These are phyloP conservation scores for Nothophoma quercina DNA, from an alignment of 2,329 filamentous ascomycete genomes.

Conservation along the genomic window DNA sequence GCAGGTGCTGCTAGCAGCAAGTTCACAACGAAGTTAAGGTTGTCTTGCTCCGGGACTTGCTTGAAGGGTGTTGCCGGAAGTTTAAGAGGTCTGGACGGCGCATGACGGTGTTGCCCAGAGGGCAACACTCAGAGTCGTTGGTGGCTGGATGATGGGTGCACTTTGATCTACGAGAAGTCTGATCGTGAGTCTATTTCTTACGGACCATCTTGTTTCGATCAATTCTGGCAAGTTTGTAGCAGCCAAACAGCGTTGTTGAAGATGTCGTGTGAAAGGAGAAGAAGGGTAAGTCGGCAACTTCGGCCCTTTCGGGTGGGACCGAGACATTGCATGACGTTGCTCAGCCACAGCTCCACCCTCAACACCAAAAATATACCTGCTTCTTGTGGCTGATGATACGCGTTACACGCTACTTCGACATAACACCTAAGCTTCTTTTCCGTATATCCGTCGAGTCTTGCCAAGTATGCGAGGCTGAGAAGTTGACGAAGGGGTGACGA, in stretches of 20 bases:
- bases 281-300: conserved; percentile 15
- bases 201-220: background rate
- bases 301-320: conserved; percentile 8
- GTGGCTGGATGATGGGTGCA: background rate
- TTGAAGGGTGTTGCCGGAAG: background rate
- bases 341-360: conserved; percentile 12
- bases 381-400: conserved; percentile 13
- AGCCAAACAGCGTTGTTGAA: background rate
- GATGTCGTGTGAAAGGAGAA: conserved; percentile 3
- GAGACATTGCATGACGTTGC: conserved; percentile 16
- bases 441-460: background rate
- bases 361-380: conserved; percentile 14
- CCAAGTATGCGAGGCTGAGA: background rate
- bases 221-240: background rate
- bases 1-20: background rate
- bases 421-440: background rate
- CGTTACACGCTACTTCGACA: conserved; percentile 2
- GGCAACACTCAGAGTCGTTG: background rate
- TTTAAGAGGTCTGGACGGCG: background rate
- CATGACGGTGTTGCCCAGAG: background rate
- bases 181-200: background rate
- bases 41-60: background rate
- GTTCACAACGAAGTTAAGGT: background rate
- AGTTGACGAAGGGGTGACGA: background rate
- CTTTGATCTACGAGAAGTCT: background rate